A percentile compares a stretch with the other conserved stretches of the same genome.
These are phyloP conservation scores for Boletus sp. DNA, from an alignment of 1,284 basidiomycete species.

Conservation along the genomic window DNA sequence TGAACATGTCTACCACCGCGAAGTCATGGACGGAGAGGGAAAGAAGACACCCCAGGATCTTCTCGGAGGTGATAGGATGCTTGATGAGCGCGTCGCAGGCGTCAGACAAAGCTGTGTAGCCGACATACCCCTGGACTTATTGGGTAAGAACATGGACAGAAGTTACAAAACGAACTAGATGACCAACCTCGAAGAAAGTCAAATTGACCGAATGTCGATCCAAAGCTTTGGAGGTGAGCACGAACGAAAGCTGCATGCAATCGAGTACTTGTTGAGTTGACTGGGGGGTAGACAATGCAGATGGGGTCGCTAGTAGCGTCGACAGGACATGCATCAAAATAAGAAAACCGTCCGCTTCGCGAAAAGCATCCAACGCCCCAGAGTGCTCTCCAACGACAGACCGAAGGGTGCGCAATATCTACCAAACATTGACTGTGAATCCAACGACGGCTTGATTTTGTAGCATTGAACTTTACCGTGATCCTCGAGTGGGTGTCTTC, in stretches of 20 bases:
- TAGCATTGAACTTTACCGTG: constrained; percentile 16
- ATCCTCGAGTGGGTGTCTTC: constrained; percentile 19
- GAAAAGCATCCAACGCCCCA: constrained; percentile 67
- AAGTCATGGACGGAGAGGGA: constrained; percentile 63
- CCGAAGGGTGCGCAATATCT: constrained; percentile 62
- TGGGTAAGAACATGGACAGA: not conserved
- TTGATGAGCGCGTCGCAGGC: constrained; percentile 50
- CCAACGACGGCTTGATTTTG: not conserved
- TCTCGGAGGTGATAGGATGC: constrained; percentile 46
- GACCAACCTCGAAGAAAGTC: constrained; percentile 63
- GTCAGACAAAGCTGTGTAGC: constrained; percentile 57
- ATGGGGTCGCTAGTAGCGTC: constrained; percentile 38
- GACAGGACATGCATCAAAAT: constrained; percentile 67
- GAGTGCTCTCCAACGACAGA: constrained; percentile 56
- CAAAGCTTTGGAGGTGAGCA: constrained; percentile 61
- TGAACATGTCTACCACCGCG: constrained; percentile 49
- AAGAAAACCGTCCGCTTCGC: constrained; percentile 75
- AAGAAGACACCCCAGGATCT: constrained; percentile 58
- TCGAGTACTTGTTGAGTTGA: constrained; percentile 46
- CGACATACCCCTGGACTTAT: constrained; percentile 52
- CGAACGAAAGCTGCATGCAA: constrained; percentile 54
- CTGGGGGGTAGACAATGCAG: constrained; percentile 38
- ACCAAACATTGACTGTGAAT: constrained; percentile 4
- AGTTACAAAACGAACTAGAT: not conserved
- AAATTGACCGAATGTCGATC: constrained; percentile 52